These are phyloP conservation scores for Xylaria arbuscula DNA, from an alignment of 2,329 filamentous ascomycete genomes.

Conservation along the genomic window DNA sequence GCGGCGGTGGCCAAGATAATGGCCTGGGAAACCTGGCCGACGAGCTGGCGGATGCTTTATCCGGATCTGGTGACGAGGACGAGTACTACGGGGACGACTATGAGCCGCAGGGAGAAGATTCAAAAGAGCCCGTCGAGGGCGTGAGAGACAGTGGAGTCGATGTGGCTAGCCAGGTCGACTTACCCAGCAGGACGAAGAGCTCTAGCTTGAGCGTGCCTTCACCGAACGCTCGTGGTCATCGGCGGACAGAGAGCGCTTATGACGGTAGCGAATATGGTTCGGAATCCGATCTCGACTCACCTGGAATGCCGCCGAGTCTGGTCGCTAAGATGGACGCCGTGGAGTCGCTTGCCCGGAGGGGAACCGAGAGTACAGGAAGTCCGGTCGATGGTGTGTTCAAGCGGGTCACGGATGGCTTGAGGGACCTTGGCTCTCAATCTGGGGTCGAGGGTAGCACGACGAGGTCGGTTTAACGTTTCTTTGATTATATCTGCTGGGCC, in stretches of 20 bases:
- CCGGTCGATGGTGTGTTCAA: constrained; percentile 73
- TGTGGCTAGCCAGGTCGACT: constrained; percentile 50
- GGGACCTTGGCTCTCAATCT: constrained; percentile 78
- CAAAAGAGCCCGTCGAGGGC: constrained; percentile 46
- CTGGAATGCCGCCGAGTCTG: constrained; percentile 74
- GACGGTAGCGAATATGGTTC: constrained; percentile 81
- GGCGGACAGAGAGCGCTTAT: constrained; percentile 68
- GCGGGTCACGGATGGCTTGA: constrained; percentile 75
- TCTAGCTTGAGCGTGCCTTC: constrained; percentile 60
- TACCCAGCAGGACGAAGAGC: constrained; percentile 50
- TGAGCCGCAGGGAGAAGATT: constrained; percentile 42
- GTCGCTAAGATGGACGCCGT: constrained; percentile 78
- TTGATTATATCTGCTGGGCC: constrained; percentile 13
- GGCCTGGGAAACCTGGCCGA: constrained; percentile 83
- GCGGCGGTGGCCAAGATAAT: constrained; percentile 56
- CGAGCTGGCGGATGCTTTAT: constrained; percentile 80
- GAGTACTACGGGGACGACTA: constrained; percentile 60
- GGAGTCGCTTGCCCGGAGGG: constrained; percentile 74
- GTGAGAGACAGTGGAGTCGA: constrained; percentile 58
- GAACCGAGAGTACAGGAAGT: constrained; percentile 73
- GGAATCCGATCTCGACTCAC: constrained; percentile 74
- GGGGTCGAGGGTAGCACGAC: constrained; percentile 78
- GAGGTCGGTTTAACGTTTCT: constrained; percentile 61
- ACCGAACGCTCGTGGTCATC: constrained; percentile 58
- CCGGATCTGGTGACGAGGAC: constrained; percentile 71